Base-by-base conservation (phyloP, 2,329 filamentous ascomycete species). In the Colletotrichum sp. region DNA sequence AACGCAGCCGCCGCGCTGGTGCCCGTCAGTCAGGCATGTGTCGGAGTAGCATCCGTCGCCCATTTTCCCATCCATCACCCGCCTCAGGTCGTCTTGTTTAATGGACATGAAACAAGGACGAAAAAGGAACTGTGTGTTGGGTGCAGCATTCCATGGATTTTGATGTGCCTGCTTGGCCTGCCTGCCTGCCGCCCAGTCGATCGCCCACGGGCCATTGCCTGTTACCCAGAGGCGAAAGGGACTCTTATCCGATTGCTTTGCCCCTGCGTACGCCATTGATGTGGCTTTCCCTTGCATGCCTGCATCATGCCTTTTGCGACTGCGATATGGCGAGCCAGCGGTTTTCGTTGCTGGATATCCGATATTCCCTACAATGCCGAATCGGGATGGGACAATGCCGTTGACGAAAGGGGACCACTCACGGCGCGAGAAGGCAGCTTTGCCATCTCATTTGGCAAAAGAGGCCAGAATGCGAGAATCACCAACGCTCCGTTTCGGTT, bases 361-460 rank as follows among this genome's bases (percentile, higher is more conserved):
- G 34, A 18, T 57, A 12, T 57, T 13, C 43, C 43, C 43, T 21
- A 21, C 32, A 57, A 52, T 43, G 43, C 26, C 28, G 48, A 75
- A 28, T 60, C 73, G 70, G 64, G 28, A 68, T 24, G 43, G 66
- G 57, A 48, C 7, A 21, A 13, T 72, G 73, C 70, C 64, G 70
- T 69, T 68, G 43, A 65, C 36, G 48, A 55, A 61, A 68, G 73
- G 61, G 70, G 70, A 28, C 73, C 70, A 75, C 14, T 73, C 73
- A 75, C 7, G 5, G 43, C 21, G 59, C 39, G 59, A 60, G 48
- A 26, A 68, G 18, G 30, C 3, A 21, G 7, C 57, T 73, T 21
- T 43, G 73, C 14, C 18, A 65, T 73, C 28, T 66, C 64, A 75
- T 75, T 73, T 43, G 70, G 16, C 8, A 26, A n/a, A 68, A 18